Evolutionary conservation across 176 grass and related monocot genomes (phyloP), one percentile per base, ranked within the genome.

Genomic region (Triticum aestivum): DNA sequence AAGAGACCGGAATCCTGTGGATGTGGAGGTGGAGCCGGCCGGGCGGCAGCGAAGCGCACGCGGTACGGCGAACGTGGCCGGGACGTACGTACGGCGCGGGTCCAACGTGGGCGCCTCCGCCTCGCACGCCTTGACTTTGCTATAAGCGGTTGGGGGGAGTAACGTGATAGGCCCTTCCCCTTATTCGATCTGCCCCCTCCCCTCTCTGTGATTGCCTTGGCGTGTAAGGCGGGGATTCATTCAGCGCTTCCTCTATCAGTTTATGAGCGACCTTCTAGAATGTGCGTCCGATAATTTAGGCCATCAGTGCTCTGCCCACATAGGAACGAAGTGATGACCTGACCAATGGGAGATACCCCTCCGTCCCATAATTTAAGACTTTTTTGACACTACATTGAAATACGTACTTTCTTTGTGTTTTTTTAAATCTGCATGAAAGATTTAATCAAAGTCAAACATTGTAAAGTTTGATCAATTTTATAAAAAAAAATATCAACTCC

Each of bases 131-230:
- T 79, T 56, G 17, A 63, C 15, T 9, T 47, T 8, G 20, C 54
- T 21, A 87, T 90, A 87, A 84, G 85, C 89, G 17, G 75, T 61
- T 67, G 73, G 44, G 34, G 34, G 8, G 24, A 5, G 1, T 1
- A 13, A 58, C 13, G 1, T 67, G 84, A 90, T 87, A 90, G 66
- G 74, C 24, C 32, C 8, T 0, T 29, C 1, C 0, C 20, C 83
- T 62, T 89, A 79, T 88, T 52, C 6, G 2, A 23, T 45, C 24
- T 11, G 34, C 11, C 32, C 33, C 15, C 33, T 33, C 7, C 26
- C 20, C 21, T 14, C 8, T 26, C 21, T 26, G 7, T 35, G 32
- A 18, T 73, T 18, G 49, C 67, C 30, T 27, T 14, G 1, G 27
- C 42, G 79, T 33, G 63, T 11, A 34, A n/a, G 51, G 75, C 75